Percentiles rank a stretch among this genome's conserved stretches.
phyloP scores from a whole-genome alignment of 2,329 filamentous ascomycete species.

The Teratosphaeria pseudoeucalypti region DNA sequence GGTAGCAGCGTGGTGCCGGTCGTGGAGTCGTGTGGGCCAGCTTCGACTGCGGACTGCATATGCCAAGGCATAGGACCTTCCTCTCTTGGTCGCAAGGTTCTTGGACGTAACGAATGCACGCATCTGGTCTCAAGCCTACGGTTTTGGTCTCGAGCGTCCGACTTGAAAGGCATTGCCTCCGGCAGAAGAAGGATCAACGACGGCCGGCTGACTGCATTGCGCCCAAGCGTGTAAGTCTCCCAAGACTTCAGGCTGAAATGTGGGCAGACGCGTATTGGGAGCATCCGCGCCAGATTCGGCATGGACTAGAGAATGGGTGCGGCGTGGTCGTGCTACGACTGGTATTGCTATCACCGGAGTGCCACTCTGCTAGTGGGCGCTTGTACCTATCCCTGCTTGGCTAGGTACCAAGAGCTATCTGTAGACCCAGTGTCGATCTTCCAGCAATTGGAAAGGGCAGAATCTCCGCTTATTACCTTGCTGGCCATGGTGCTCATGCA shows the following conservation, averaged over 20 bases:
- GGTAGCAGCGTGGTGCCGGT: neutral
- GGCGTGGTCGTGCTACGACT: neutral
- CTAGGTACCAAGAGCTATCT: neutral
- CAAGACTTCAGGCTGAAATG: neutral
- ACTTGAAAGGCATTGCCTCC: neutral
- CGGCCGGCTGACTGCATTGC: neutral
- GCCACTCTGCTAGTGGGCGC: neutral
- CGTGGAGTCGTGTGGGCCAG: neutral
- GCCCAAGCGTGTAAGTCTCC: neutral
- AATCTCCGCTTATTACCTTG: slow-evolving; percentile 19
- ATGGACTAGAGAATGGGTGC: neutral
- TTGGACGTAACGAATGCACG: neutral
- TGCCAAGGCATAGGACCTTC: neutral
- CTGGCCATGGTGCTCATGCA: slow-evolving; percentile 16
- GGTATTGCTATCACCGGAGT: neutral
- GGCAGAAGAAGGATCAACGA: neutral
- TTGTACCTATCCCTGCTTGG: neutral
- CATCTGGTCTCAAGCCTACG: neutral
- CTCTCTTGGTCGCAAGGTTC: neutral
- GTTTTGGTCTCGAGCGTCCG: neutral
- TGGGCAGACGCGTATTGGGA: neutral
- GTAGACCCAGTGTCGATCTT: neutral
- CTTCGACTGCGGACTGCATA: neutral
- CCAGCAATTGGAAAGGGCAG: slow-evolving; percentile 15
- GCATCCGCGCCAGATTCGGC: neutral